Evolutionary conservation across 306 rosid genomes (phyloP).

Genomic region (Casuarina equisetifolia): DNA sequence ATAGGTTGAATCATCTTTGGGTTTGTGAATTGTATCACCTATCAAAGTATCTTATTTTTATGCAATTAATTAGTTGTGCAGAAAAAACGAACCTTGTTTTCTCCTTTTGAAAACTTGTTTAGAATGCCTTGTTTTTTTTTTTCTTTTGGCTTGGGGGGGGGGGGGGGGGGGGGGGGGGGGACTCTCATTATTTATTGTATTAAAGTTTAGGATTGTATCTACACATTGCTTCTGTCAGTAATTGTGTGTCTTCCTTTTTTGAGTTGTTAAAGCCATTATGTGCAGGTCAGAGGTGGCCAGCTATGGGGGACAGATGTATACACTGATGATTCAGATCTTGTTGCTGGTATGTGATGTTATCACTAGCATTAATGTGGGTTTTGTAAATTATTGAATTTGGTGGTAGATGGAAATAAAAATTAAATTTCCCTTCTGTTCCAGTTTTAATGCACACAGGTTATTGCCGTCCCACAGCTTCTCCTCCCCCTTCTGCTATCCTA

Average conservation of each 20-base stretch:
- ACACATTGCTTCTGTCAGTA: conserved; percentile 1
- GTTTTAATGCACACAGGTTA: conserved; percentile 99
- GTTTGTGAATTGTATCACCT: neutral
- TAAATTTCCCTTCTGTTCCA: conserved; percentile 44
- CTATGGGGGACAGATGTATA: conserved; percentile 98
- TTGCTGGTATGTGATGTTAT: conserved; percentile 67
- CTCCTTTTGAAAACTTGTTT: conserved; percentile 19
- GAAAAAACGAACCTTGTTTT: neutral
- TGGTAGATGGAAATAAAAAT: conserved; percentile 20
- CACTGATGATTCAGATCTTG: conserved; percentile 95
- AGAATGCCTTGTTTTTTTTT: conserved; percentile 3
- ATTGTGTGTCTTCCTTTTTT: conserved; percentile 11
- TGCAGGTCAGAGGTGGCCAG: conserved; percentile 96
- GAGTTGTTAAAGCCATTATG: conserved; percentile 23
- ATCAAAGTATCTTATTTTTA: neutral
- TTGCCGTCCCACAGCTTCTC: conserved; percentile 95
- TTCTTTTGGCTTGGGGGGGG: too few species aligned
- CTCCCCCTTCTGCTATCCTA: conserved; percentile 82
- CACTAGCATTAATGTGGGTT: neutral
- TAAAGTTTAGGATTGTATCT: conserved; percentile 2
- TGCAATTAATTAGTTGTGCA: neutral
- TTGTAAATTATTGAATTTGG: conserved; percentile 18
- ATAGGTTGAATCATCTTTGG: neutral
- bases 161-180: too few species aligned
- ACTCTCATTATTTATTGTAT: neutral